These are phyloP conservation scores for Protomyces macrosporus DNA, from an alignment of 1,139 yeast genomes.

Conservation along the genomic window DNA sequence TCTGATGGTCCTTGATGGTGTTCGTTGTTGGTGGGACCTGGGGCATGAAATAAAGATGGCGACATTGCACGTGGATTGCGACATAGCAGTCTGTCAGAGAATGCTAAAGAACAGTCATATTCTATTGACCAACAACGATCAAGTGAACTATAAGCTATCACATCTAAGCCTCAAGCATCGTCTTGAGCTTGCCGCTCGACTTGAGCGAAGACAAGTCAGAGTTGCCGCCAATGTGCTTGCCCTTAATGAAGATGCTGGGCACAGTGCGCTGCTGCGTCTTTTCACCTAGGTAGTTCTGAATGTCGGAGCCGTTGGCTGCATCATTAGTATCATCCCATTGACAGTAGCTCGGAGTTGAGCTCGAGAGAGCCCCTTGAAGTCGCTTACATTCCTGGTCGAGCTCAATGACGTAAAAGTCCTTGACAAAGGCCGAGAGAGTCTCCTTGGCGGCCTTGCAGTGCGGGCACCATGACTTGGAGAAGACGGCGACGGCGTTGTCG, in stretches of 20 bases:
- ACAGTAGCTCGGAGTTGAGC: neutral
- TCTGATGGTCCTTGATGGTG: too few species aligned
- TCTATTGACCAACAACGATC: too few species aligned
- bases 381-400: slow-evolving; percentile 46
- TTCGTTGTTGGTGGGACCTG: too few species aligned
- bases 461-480: slow-evolving; percentile 67
- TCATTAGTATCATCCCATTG: neutral
- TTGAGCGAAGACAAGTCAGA: slow-evolving; percentile 65
- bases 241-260: slow-evolving; percentile 85
- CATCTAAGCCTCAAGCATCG: slow-evolving; percentile 34
- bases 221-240: slow-evolving; percentile 92
- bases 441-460: slow-evolving; percentile 63
- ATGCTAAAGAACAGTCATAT: neutral
- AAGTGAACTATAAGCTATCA: neutral
- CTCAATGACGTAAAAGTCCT: slow-evolving; percentile 59
- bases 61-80: neutral
- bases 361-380: slow-evolving; percentile 31
- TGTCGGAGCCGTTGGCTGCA: slow-evolving; percentile 46
- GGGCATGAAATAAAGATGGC: neutral
- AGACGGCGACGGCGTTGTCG: slow-evolving; percentile 53
- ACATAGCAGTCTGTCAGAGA: neutral
- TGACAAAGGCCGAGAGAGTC: slow-evolving; percentile 49
- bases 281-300: slow-evolving; percentile 72
- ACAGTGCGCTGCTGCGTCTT: slow-evolving; percentile 89
- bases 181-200: slow-evolving; percentile 42